Conservation (phyloP, 2,329 filamentous ascomycete genomes). For the Talaromyces sp. region DNA sequence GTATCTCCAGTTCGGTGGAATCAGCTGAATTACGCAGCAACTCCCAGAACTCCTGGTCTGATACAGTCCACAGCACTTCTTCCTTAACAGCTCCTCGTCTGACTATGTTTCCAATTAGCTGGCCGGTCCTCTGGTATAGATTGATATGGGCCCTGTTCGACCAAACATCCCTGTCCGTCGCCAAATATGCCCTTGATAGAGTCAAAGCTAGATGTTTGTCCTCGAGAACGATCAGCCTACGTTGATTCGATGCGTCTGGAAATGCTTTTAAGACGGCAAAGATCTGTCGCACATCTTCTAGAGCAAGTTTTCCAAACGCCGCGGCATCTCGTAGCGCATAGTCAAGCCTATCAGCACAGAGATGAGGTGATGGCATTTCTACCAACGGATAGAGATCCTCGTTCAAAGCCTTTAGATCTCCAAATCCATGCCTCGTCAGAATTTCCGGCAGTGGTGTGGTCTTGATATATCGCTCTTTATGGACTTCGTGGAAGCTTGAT, state of each 20-base stretch:
- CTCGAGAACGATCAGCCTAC: slow-evolving; percentile 33
- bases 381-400: slow-evolving; percentile 41
- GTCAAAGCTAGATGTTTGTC: slow-evolving; percentile 30
- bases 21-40: slow-evolving; percentile 26
- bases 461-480: slow-evolving; percentile 37
- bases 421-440: slow-evolving; percentile 32
- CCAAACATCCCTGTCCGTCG: slow-evolving; percentile 38
- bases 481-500: slow-evolving; percentile 40
- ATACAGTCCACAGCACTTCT: slow-evolving; percentile 33
- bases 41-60: slow-evolving; percentile 38
- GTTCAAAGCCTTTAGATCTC: slow-evolving; percentile 30
- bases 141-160: slow-evolving; percentile 37
- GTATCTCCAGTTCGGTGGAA: slow-evolving; percentile 14
- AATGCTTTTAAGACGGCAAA: slow-evolving; percentile 29
- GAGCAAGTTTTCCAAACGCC: slow-evolving; percentile 30
- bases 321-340: slow-evolving; percentile 40
- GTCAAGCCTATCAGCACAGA: slow-evolving; percentile 43
- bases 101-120: slow-evolving; percentile 32
- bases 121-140: slow-evolving; percentile 34
- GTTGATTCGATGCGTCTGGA: slow-evolving; percentile 25
- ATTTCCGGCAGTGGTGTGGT: slow-evolving; percentile 35
- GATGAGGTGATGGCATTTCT: slow-evolving; percentile 37
- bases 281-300: slow-evolving; percentile 29
- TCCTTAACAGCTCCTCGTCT: slow-evolving; percentile 26
- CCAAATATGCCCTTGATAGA: slow-evolving; percentile 35